Conservation (phyloP, 2,329 filamentous ascomycete species). For the Raffaelea arxii region DNA sequence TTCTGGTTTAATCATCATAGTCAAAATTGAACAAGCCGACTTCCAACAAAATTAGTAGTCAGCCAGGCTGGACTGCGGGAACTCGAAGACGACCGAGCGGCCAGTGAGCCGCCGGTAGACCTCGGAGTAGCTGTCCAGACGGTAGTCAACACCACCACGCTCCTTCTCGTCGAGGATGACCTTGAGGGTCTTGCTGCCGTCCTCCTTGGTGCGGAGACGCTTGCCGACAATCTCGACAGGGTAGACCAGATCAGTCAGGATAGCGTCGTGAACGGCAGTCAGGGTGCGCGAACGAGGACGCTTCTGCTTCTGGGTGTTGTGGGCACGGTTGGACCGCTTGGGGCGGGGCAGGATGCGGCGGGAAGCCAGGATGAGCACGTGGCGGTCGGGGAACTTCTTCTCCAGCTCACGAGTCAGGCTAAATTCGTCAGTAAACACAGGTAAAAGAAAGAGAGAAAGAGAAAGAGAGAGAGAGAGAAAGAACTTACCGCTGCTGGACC, state of each 20-base stretch:
- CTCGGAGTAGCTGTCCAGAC: constrained; percentile 98
- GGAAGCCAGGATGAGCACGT: constrained; percentile 97
- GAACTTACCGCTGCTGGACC: constrained; percentile 94
- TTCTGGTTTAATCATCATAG: no score
- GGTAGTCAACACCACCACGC: constrained; percentile 97
- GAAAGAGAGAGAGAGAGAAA: not conserved
- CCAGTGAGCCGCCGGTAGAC: constrained; percentile 98
- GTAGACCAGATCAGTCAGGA: constrained; percentile 97
- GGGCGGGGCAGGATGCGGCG: constrained; percentile 98
- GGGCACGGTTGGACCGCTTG: constrained; percentile 94
- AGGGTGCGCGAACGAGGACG: constrained; percentile 95
- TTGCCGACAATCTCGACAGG: constrained; percentile 99
- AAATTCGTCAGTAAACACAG: not conserved
- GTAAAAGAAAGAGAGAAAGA: not conserved
- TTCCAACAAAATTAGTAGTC: constrained; percentile 58
- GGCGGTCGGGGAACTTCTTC: constrained; percentile 99
- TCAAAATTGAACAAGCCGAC: constrained; percentile 1
- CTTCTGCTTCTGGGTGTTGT: constrained; percentile 97
- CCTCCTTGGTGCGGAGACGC: constrained; percentile 97
- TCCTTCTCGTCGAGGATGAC: constrained; percentile 99
- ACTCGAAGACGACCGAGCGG: constrained; percentile 96
- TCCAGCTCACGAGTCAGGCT: constrained; percentile 99
- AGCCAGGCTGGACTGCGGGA: constrained; percentile 66
- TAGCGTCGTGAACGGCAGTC: constrained; percentile 96
- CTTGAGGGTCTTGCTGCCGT: constrained; percentile 97